Percentiles rank a stretch among this genome's conserved stretches.
phyloP scores from a whole-genome alignment of 2,329 filamentous ascomycete species.

The Amylocarpus encephaloides region DNA sequence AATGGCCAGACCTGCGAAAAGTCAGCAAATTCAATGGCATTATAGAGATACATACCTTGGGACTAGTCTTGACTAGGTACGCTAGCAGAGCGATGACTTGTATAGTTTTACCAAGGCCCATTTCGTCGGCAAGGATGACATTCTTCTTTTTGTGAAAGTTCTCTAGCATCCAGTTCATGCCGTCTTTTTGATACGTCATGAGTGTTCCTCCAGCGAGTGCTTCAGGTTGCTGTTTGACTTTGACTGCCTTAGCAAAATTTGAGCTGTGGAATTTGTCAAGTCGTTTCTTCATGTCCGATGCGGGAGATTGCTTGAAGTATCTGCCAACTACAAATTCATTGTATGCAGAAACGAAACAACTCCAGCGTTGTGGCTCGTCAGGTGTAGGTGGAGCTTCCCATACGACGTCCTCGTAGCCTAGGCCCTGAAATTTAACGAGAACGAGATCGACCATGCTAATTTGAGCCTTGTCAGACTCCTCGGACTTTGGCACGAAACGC shows the following conservation, averaged over 20 bases:
- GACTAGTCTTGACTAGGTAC: slow-evolving; percentile 60
- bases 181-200: slow-evolving; percentile 91
- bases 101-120: slow-evolving; percentile 96
- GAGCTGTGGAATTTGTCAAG: slow-evolving; percentile 59
- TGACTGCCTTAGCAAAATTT: slow-evolving; percentile 59
- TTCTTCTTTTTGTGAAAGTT: slow-evolving; percentile 80
- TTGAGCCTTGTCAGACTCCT: slow-evolving; percentile 64
- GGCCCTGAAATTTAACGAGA: slow-evolving; percentile 85
- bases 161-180: slow-evolving; percentile 90
- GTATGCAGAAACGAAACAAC: slow-evolving; percentile 76
- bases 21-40: slow-evolving; percentile 21
- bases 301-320: slow-evolving; percentile 55
- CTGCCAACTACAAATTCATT: slow-evolving; percentile 77
- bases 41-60: slow-evolving; percentile 31
- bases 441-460: slow-evolving; percentile 68
- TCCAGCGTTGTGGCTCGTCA: slow-evolving; percentile 61
- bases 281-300: slow-evolving; percentile 57
- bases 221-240: slow-evolving; percentile 65
- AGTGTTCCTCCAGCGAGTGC: slow-evolving; percentile 71
- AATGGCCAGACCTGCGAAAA: slow-evolving; percentile 77
- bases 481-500: slow-evolving; percentile 44
- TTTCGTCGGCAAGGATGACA: slow-evolving; percentile 91
- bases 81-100: slow-evolving; percentile 82
- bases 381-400: slow-evolving; percentile 75
- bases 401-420: slow-evolving; percentile 83